These are phyloP conservation scores for Colletotrichum falcatum DNA, from an alignment of 2,329 filamentous ascomycete species.

Conservation along the genomic window DNA sequence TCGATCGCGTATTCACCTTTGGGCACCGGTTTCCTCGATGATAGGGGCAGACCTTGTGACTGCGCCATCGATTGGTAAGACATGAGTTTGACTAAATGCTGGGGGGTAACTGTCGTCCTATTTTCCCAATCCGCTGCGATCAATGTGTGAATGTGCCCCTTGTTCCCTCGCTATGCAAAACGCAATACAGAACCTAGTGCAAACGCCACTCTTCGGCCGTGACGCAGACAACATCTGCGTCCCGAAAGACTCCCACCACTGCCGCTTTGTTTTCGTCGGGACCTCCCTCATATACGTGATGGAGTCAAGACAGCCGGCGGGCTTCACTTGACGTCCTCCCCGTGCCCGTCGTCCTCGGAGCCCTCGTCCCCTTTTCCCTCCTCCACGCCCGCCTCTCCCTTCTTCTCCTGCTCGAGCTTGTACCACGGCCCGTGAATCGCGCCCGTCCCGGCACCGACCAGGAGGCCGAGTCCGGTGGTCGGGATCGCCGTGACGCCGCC, in stretches of 20 bases:
- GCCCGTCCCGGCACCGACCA: constrained; percentile 27
- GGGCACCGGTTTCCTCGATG: not conserved
- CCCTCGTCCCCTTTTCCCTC: not conserved
- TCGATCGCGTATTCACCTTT: too few species aligned
- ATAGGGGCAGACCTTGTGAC: not conserved
- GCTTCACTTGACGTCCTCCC: not conserved
- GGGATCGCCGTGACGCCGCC: constrained; percentile 34
- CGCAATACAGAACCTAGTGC: not conserved
- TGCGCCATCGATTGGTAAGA: too few species aligned
- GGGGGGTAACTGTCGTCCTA: not conserved
- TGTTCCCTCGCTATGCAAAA: constrained; percentile 11
- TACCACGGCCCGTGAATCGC: constrained; percentile 37
- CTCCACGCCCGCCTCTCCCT: constrained; percentile 3
- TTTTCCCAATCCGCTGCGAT: not conserved
- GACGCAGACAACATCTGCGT: not conserved
- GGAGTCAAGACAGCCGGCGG: not conserved
- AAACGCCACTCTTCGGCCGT: not conserved
- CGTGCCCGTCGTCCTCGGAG: not conserved
- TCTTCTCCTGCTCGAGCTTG: constrained; percentile 14
- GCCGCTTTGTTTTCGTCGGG: not conserved
- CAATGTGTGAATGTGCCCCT: not conserved
- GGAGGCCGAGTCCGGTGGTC: constrained; percentile 16
- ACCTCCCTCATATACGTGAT: not conserved
- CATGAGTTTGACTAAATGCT: not conserved
- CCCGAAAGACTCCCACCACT: too few species aligned